A percentile compares a stretch with the other conserved stretches of the same genome.
Evolutionary conservation across 345 rosid genomes (phyloP).

Genomic region (Populus davidiana): DNA sequence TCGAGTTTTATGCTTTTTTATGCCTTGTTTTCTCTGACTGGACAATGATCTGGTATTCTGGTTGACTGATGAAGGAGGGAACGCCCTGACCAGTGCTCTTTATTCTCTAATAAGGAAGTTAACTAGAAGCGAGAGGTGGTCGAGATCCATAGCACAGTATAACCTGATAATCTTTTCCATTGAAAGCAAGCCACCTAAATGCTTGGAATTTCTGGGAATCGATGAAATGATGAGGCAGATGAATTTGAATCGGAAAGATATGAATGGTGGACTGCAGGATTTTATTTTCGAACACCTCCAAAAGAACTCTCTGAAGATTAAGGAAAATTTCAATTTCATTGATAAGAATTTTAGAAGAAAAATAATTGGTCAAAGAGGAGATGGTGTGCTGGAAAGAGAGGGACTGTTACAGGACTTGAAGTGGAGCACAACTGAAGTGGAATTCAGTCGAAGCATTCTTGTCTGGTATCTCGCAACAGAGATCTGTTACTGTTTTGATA

Average conservation of each 20-base stretch:
- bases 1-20: constrained; percentile 23
- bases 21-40: constrained; percentile 8
- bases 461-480: constrained; percentile 32
- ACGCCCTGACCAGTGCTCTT: not conserved
- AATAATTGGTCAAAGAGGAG: constrained; percentile 6
- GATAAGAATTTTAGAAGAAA: not conserved
- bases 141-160: constrained; percentile 17
- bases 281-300: constrained; percentile 10
- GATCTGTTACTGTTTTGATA: constrained; percentile 17
- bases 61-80: not conserved
- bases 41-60: constrained; percentile 1
- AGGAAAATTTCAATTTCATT: rapidly evolving
- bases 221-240: not conserved
- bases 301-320: not conserved
- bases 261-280: not conserved
- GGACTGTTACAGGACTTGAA: rapidly evolving
- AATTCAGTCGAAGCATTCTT: constrained; percentile 19
- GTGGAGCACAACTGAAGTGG: not conserved
- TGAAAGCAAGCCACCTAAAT: not conserved
- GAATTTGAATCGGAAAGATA: not conserved
- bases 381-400: not conserved
- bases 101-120: not conserved
- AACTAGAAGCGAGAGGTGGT: constrained; percentile 14
- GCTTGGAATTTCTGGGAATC: not conserved
- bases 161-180: constrained; percentile 9